phyloP scores from a whole-genome alignment of 768 basidiomycete genomes.

The Sarcodon sp. region DNA sequence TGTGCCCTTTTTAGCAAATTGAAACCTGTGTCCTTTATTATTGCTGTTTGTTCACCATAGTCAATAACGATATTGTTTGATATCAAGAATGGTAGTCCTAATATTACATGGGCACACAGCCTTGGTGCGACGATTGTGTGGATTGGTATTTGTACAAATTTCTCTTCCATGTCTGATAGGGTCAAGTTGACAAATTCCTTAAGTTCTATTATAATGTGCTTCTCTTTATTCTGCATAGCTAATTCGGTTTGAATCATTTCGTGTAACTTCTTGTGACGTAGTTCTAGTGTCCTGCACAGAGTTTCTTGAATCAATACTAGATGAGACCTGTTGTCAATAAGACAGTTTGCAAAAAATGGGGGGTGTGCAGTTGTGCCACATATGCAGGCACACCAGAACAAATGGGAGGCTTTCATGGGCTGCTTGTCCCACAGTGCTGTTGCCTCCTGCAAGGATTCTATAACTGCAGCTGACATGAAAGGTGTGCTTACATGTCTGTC shows the following conservation, averaged over 20 bases:
- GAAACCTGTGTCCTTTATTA: conserved; percentile 1
- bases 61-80: conserved; percentile 22
- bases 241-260: no score
- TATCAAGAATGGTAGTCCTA: conserved; percentile 21
- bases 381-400: no score
- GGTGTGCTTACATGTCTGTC: not conserved
- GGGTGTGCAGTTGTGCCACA: no score
- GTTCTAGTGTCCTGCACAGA: no score
- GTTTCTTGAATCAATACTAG: conserved; percentile 2
- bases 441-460: no score
- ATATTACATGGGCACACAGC: conserved; percentile 14
- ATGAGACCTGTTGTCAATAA: conserved; percentile 4
- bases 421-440: no score
- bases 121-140: conserved; percentile 7
- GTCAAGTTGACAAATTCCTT: conserved; percentile 5
- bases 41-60: conserved; percentile 3
- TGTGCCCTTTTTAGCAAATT: conserved; percentile 1
- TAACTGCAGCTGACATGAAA: not conserved
- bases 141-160: conserved; percentile 3
- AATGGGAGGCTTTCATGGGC: no score
- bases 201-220: no score
- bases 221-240: not conserved
- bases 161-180: conserved; percentile 2
- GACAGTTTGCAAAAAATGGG: no score
- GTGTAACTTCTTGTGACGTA: no score